Percentiles rank a stretch among this genome's conserved stretches.
Evolutionary conservation across 345 rosid genomes (phyloP).

Genomic region (Eucalyptus globulus): DNA sequence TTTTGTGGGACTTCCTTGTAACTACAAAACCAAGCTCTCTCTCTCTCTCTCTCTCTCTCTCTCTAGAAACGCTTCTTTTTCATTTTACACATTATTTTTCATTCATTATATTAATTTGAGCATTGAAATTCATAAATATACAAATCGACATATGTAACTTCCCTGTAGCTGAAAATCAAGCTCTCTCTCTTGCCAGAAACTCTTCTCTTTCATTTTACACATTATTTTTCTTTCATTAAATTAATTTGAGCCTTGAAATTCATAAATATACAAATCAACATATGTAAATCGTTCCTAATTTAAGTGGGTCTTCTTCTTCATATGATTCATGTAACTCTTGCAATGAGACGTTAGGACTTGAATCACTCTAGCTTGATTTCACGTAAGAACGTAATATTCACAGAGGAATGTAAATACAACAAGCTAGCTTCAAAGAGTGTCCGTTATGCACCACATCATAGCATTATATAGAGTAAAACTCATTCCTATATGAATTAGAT

Average conservation of each 20-base stretch:
- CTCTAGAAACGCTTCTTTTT: too few relatives aligned
- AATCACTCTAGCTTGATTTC: not conserved
- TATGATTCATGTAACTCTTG: not conserved
- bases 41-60: too few relatives aligned
- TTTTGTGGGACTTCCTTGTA: not conserved
- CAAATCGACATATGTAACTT: too few relatives aligned
- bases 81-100: not conserved
- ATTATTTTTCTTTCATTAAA: too few relatives aligned
- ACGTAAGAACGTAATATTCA: too few relatives aligned
- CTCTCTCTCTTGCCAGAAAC: too few relatives aligned
- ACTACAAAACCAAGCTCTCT: too few relatives aligned
- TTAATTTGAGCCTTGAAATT: too few relatives aligned
- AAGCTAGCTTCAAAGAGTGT: not conserved
- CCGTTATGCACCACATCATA: too few relatives aligned
- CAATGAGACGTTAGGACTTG: not conserved
- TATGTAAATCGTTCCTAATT: not conserved
- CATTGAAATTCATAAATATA: not conserved
- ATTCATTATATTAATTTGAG: not conserved
- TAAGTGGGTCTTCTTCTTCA: not conserved
- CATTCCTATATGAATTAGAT: not conserved
- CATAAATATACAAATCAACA: not conserved
- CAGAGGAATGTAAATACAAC: not conserved
- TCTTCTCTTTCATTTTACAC: too few relatives aligned
- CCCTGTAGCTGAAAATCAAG: too few relatives aligned
- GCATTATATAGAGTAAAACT: too few relatives aligned